Conservation (phyloP, 495 filamentous ascomycete genomes). For the Sporormia fimetaria region DNA sequence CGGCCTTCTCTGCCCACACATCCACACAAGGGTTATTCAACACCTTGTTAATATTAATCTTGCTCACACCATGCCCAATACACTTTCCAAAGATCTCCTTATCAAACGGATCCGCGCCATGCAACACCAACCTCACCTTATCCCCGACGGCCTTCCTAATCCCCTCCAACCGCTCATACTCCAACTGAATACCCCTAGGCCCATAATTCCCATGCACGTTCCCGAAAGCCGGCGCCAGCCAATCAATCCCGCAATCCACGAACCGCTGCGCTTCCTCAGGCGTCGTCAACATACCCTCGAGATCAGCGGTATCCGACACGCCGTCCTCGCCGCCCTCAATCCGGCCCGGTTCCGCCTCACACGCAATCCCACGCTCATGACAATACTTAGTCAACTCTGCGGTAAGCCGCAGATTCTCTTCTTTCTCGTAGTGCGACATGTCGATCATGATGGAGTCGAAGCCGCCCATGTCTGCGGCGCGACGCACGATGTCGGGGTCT, state of each 20-base stretch:
- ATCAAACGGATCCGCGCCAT: conserved; percentile 67
- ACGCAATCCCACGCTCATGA: conserved; percentile 61
- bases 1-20: conserved; percentile 55
- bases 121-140: conserved; percentile 57
- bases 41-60: conserved; percentile 76
- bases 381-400: conserved; percentile 59
- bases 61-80: conserved; percentile 59
- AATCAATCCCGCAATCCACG: conserved; percentile 68
- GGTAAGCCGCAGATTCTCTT: conserved; percentile 63
- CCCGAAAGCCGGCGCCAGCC: conserved; percentile 73
- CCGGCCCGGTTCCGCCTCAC: conserved; percentile 69
- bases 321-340: conserved; percentile 83
- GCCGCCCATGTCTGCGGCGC: conserved; percentile 51
- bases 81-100: conserved; percentile 55
- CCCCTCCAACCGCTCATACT: conserved; percentile 55
- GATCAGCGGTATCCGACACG: conserved; percentile 60
- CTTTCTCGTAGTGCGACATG: conserved; percentile 59
- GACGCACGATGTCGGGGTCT: conserved; percentile 55
- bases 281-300: conserved; percentile 66
- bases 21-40: conserved; percentile 60
- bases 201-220: conserved; percentile 82
- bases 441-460: conserved; percentile 58
- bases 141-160: conserved; percentile 54
- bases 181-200: conserved; percentile 56
- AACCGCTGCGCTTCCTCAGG: conserved; percentile 67